phyloP scores from a whole-genome alignment of 2,329 filamentous ascomycete species.

The Scedosporium minutisporum region DNA sequence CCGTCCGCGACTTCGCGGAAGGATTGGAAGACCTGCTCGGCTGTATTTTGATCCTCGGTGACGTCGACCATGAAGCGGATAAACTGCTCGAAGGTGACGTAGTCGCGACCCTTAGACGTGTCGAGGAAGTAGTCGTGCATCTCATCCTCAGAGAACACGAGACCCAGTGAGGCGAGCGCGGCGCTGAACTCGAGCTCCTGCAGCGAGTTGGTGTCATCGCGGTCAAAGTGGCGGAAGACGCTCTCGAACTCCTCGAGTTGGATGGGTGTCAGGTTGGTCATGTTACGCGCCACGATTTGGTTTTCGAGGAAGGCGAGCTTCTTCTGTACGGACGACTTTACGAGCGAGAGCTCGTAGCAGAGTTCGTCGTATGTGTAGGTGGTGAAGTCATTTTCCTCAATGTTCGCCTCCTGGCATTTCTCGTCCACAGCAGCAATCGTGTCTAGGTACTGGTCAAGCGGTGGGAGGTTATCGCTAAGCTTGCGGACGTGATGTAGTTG shows the following conservation, averaged over 20 bases:
- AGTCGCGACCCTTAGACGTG: conserved; percentile 67
- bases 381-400: conserved; percentile 99
- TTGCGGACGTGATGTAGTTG: conserved; percentile 80
- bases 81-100: conserved; percentile 96
- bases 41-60: conserved; percentile 97
- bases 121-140: conserved; percentile 94
- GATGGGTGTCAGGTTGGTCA: conserved; percentile 98
- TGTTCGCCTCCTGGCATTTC: conserved; percentile 92
- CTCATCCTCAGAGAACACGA: conserved; percentile 95
- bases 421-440: conserved; percentile 78
- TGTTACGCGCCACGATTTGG: conserved; percentile 94
- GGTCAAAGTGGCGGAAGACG: conserved; percentile 95
- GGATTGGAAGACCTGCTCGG: conserved; percentile 95
- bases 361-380: conserved; percentile 98
- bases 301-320: conserved; percentile 96
- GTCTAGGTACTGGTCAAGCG: conserved; percentile 82
- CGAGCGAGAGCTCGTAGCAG: conserved; percentile 82
- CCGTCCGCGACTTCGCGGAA: conserved; percentile 97
- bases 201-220: conserved; percentile 80
- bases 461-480: conserved; percentile 74
- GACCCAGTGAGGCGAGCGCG: conserved; percentile 82
- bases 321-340: conserved; percentile 87
- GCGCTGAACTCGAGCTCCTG: conserved; percentile 94
- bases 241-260: conserved; percentile 98
- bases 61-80: conserved; percentile 99